Base-by-base conservation (phyloP, 805 yeast species). In the Candida schatavii region DNA sequence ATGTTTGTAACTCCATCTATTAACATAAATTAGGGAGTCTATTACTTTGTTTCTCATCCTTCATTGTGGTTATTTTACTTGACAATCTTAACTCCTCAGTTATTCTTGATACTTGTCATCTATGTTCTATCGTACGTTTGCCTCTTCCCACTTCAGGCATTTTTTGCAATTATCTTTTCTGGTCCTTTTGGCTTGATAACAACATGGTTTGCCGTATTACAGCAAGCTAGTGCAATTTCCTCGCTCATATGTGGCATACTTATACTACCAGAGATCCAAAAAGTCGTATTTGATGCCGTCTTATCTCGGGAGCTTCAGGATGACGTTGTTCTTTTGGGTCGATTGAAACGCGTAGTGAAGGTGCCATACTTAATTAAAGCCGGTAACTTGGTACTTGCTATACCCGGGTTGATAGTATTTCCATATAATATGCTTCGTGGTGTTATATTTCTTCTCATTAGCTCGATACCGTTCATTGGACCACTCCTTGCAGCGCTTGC, bases 391-490 rank as follows among this genome's bases (percentile, higher is more conserved):
- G 18, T 71, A 25, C 58, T 61, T 41, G 42, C 56, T 3, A 37
- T 70, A 10, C 80, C 81, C 0, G 49, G 51, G 35, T 51, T 31
- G 36, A 46, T 70, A 18, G 44, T 69, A 1, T 66, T 76, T 18
- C 77, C 78, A 0, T 54, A 57, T 23, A 67, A 77, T 61, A 38
- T 75, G 0, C 14, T 59, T 5, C 64, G 71, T 41, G 63, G 70
- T 2, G 1, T 70, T 0, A 13, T 66, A 0, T 57, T 68, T 17
- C 49, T 76, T 14, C 13, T 66, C 0, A 52, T 81, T 10, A 71
- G 74, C 23, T 57, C 70, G 40, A 65, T 83, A 11, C 89, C 89
- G 0, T 28, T 81, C 5, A 15, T 77, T 4, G 89, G 89, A 0
- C 85, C 86, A 0, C n/a, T 74, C 4, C 20, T 78, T 6, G 71